Conservation (phyloP, 2,329 filamentous ascomycete genomes). For the Exutisphaerella laricina region DNA sequence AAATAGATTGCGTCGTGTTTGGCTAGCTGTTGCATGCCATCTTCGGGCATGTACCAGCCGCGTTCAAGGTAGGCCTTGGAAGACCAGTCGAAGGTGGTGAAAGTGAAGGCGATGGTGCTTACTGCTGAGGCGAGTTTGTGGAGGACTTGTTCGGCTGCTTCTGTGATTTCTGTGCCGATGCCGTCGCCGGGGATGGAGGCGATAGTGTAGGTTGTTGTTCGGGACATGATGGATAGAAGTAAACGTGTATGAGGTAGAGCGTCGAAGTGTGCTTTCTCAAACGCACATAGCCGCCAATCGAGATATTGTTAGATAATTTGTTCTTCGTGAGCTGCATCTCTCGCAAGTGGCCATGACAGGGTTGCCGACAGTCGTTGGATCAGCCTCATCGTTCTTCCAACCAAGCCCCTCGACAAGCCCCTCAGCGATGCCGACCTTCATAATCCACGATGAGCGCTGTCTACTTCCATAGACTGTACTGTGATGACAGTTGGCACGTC, state of each 20-base stretch:
- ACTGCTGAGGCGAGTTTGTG: slow-evolving; percentile 41
- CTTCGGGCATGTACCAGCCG: slow-evolving; percentile 50
- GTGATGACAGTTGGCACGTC: no score
- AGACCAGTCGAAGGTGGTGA: slow-evolving; percentile 48
- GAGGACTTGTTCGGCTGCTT: slow-evolving; percentile 48
- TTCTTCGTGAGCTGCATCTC: no score
- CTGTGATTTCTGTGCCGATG: slow-evolving; percentile 59
- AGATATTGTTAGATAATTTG: no score
- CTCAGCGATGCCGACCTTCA: neutral
- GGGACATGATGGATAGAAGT: slow-evolving; percentile 2
- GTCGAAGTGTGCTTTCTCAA: no score
- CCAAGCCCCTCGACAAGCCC: neutral
- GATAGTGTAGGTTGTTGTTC: slow-evolving; percentile 22
- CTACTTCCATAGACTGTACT: no score
- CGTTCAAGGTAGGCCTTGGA: slow-evolving; percentile 46
- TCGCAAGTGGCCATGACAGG: no score
- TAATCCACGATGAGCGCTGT: no score
- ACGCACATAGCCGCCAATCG: no score
- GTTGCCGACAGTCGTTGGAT: neutral
- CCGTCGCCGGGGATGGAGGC: slow-evolving; percentile 55
- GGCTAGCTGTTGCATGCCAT: slow-evolving; percentile 46
- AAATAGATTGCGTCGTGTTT: slow-evolving; percentile 54
- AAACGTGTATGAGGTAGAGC: neutral
- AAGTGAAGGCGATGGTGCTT: slow-evolving; percentile 46
- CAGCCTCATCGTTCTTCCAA: slow-evolving; percentile 5